Conservation (phyloP, 2,329 filamentous ascomycete species). For the Nemania sp. region DNA sequence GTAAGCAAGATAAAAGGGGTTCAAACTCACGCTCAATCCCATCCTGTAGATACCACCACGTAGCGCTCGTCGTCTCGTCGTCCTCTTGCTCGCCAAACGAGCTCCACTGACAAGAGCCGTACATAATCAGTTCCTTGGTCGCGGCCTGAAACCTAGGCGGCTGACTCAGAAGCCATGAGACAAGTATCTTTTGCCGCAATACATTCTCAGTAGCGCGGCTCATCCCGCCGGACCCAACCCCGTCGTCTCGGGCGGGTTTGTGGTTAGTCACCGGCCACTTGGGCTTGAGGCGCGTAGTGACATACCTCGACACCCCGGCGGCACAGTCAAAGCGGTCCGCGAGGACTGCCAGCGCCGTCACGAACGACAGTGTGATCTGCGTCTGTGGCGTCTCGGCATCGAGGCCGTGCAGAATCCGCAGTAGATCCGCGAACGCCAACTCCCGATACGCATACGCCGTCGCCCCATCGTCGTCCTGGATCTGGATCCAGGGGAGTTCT, state of each 20-base stretch:
- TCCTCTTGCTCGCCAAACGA: slow-evolving; percentile 52
- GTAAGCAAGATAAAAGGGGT: neutral
- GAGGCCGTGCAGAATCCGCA: slow-evolving; percentile 72
- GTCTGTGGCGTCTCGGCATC: slow-evolving; percentile 54
- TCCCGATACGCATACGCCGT: slow-evolving; percentile 71
- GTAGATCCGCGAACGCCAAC: slow-evolving; percentile 73
- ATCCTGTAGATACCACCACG: slow-evolving; percentile 80
- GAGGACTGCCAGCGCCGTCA: slow-evolving; percentile 75
- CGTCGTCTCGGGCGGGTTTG: slow-evolving; percentile 56
- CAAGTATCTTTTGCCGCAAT: slow-evolving; percentile 75
- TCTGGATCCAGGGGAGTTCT: slow-evolving; percentile 72
- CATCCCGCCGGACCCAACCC: slow-evolving; percentile 47
- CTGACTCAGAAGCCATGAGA: slow-evolving; percentile 74
- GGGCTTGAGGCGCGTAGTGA: slow-evolving; percentile 63
- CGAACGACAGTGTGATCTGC: slow-evolving; percentile 67
- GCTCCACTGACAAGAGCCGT: slow-evolving; percentile 72
- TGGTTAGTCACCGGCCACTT: slow-evolving; percentile 65
- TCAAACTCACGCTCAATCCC: slow-evolving; percentile 70
- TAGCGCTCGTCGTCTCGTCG: slow-evolving; percentile 50
- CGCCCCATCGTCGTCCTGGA: slow-evolving; percentile 76
- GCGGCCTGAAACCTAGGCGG: slow-evolving; percentile 69
- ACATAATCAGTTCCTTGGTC: slow-evolving; percentile 74
- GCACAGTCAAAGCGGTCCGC: slow-evolving; percentile 80
- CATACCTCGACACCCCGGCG: slow-evolving; percentile 64
- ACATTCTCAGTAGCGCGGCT: slow-evolving; percentile 70